phyloP scores from a whole-genome alignment of 352 stramenopile genomes.

The Ochromonadaceae sp. region DNA sequence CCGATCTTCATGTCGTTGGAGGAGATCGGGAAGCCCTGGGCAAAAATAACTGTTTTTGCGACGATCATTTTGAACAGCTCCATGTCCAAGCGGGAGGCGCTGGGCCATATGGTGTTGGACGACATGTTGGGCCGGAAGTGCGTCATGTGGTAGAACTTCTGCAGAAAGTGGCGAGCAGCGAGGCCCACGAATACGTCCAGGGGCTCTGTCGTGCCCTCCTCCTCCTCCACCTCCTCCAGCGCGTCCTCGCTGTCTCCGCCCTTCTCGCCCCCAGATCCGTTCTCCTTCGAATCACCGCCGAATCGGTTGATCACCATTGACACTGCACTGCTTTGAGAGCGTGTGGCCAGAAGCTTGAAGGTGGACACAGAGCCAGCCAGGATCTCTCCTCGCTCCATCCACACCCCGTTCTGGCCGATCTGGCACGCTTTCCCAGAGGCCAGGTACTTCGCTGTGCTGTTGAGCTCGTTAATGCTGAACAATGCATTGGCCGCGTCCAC shows the following conservation, averaged over 20 bases:
- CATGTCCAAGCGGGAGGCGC: background rate
- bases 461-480: slow-evolving; percentile 4
- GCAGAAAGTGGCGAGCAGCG: background rate
- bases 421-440: background rate
- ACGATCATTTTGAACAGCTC: background rate
- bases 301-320: slow-evolving; percentile 7
- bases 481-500: background rate
- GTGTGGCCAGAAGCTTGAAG: background rate
- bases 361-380: background rate
- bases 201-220: background rate
- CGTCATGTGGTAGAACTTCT: background rate
- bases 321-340: background rate
- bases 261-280: background rate
- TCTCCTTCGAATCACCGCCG: background rate
- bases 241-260: no score
- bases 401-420: background rate
- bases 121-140: background rate
- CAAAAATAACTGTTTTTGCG: background rate
- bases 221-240: background rate
- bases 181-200: slow-evolving; percentile 8
- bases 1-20: background rate
- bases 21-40: background rate
- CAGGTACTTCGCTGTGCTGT: background rate
- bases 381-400: slow-evolving; percentile 10
- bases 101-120: slow-evolving; percentile 1